A percentile compares a stretch with the other conserved stretches of the same genome.
phyloP scores from a whole-genome alignment of 1,284 basidiomycete genomes.

The Moniliophthora roreri region DNA sequence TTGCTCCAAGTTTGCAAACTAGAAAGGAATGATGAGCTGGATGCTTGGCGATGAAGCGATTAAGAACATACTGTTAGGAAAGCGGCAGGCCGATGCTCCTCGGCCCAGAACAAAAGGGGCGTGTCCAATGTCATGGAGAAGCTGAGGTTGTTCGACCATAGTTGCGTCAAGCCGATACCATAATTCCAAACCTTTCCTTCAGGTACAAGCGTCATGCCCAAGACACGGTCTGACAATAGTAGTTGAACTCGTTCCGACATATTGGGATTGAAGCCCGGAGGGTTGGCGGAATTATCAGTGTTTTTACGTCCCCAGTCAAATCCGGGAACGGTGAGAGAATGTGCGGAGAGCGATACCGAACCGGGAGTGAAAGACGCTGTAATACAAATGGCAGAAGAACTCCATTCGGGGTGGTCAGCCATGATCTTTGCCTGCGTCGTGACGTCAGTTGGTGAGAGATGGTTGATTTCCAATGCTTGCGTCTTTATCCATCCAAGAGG shows the following conservation, averaged over 20 bases:
- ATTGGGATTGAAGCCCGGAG: constrained; percentile 91
- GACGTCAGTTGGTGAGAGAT: constrained; percentile 93
- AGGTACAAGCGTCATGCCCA: constrained; percentile 89
- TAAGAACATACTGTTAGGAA: constrained; percentile 75
- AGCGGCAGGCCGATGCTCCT: constrained; percentile 89
- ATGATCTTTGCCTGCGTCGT: constrained; percentile 95
- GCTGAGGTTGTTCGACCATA: constrained; percentile 84
- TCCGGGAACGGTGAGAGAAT: constrained; percentile 86
- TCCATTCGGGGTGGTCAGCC: constrained; percentile 95
- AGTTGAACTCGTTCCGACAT: constrained; percentile 98
- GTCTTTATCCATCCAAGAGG: constrained; percentile 99
- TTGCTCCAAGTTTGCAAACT: constrained; percentile 85
- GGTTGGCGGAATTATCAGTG: constrained; percentile 80
- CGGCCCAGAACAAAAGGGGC: constrained; percentile 94
- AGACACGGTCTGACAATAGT: constrained; percentile 89
- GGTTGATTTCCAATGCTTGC: constrained; percentile 89
- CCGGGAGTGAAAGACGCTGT: constrained; percentile 97
- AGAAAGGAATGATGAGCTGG: constrained; percentile 16
- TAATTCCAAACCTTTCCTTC: constrained; percentile 95
- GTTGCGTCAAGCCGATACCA: constrained; percentile 87
- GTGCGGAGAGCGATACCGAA: constrained; percentile 92
- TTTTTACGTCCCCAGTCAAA: constrained; percentile 99
- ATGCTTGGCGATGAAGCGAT: not conserved
- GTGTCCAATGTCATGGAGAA: constrained; percentile 91
- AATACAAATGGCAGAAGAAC: constrained; percentile 91